phyloP scores from a whole-genome alignment of 2,329 filamentous ascomycete genomes.

The Microsporum ferrugineum region DNA sequence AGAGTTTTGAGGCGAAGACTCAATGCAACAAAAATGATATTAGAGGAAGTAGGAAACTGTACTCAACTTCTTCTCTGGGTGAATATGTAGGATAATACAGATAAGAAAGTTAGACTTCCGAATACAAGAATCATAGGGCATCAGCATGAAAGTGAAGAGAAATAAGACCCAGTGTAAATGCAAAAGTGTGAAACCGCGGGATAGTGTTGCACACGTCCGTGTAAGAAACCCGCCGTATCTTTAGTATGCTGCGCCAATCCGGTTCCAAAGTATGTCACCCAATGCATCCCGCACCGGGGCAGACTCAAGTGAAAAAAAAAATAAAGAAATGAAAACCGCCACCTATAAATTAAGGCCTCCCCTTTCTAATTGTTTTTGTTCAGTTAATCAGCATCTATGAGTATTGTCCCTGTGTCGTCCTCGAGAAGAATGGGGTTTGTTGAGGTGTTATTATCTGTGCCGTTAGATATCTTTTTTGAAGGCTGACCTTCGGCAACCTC shows the following conservation, averaged over 20 bases:
- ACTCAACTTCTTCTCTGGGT: neutral
- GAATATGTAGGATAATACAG: neutral
- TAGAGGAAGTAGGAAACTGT: neutral
- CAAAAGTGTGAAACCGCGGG: neutral
- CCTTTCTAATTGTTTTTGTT: neutral
- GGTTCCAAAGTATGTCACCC: neutral
- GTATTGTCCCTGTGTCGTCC: constrained; percentile 48
- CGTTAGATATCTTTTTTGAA: constrained; percentile 28
- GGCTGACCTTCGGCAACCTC: constrained; percentile 25
- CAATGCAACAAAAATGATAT: neutral
- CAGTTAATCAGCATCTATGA: constrained; percentile 52
- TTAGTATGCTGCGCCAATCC: neutral
- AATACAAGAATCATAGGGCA: neutral
- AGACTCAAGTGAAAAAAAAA: neutral
- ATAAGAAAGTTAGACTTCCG: neutral
- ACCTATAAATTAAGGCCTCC: neutral
- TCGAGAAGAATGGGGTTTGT: constrained; percentile 37
- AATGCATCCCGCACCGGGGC: neutral
- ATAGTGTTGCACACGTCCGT: neutral
- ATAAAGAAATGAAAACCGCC: neutral
- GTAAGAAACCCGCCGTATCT: neutral
- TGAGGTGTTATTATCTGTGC: constrained; percentile 32
- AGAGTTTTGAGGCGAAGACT: neutral
- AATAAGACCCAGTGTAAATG: constrained; percentile 2
- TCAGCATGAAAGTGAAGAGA: neutral